Conservation (phyloP, 2,329 filamentous ascomycete species). For the Periglandula ipomoeae region DNA sequence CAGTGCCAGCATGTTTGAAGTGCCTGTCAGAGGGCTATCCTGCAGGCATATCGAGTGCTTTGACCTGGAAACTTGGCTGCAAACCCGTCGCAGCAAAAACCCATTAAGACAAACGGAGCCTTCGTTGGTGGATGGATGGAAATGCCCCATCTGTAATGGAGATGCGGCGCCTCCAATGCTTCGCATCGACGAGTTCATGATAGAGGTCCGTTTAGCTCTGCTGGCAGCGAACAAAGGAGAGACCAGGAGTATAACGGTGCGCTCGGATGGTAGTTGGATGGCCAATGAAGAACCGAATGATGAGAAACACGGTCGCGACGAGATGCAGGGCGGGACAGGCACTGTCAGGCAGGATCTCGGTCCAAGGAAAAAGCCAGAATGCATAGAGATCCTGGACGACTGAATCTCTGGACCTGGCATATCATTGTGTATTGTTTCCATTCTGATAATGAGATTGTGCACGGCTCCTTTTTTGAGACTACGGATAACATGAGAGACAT, state of each 20-base stretch:
- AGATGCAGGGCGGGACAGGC: not conserved
- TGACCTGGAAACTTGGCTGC: slow-evolving; percentile 74
- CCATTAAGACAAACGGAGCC: slow-evolving; percentile 31
- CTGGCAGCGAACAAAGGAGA: slow-evolving; percentile 11
- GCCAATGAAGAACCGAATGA: slow-evolving; percentile 22
- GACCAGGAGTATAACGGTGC: slow-evolving; percentile 22
- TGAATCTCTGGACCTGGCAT: not conserved
- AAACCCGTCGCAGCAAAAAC: slow-evolving; percentile 47
- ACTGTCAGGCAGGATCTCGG: not conserved
- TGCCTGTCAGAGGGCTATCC: slow-evolving; percentile 58
- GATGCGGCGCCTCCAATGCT: slow-evolving; percentile 70
- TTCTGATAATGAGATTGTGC: not conserved
- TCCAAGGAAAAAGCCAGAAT: not conserved
- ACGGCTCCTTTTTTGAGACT: too few relatives aligned
- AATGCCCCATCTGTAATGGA: slow-evolving; percentile 70
- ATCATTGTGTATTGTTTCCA: not conserved
- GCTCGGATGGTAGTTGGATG: slow-evolving; percentile 24
- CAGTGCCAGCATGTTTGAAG: slow-evolving; percentile 52
- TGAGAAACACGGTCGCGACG: slow-evolving; percentile 12
- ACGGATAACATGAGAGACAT: too few relatives aligned
- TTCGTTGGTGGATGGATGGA: slow-evolving; percentile 63
- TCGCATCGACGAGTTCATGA: slow-evolving; percentile 64
- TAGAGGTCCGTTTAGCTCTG: slow-evolving; percentile 49
- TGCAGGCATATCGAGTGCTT: slow-evolving; percentile 85
- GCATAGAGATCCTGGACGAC: slow-evolving; percentile 22